phyloP scores from a whole-genome alignment of 352 stramenopile species.

The Phytophthora pisi region DNA sequence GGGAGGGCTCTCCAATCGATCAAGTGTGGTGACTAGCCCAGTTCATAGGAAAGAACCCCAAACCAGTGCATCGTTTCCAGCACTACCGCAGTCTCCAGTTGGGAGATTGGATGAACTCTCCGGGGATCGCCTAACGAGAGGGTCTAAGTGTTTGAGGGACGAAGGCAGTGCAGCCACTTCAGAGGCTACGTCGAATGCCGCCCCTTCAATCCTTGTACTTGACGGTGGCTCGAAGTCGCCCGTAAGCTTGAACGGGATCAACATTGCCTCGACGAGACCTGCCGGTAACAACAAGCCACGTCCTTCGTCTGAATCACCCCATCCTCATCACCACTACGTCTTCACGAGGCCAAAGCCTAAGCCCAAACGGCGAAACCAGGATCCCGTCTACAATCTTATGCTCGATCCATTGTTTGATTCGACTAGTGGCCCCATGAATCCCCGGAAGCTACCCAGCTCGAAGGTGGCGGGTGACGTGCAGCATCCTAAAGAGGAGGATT shows the following conservation, averaged over 20 bases:
- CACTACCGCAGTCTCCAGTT: constrained; percentile 21
- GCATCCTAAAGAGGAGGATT: constrained; percentile 5
- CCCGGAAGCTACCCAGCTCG: constrained; percentile 7
- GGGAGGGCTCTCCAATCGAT: neutral
- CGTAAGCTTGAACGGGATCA: constrained; percentile 31
- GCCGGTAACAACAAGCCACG: constrained; percentile 24
- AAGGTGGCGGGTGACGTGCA: constrained; percentile 9
- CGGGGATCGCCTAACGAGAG: neutral
- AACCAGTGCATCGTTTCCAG: constrained; percentile 21
- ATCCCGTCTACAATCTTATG: constrained; percentile 50
- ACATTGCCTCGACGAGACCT: constrained; percentile 45
- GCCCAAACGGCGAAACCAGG: constrained; percentile 26
- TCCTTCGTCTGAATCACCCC: constrained; percentile 11
- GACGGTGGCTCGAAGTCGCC: constrained; percentile 25
- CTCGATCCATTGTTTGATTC: constrained; percentile 73
- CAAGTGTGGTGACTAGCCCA: constrained; percentile 4
- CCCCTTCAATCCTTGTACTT: constrained; percentile 22
- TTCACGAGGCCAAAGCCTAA: constrained; percentile 56
- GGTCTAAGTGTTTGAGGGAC: neutral
- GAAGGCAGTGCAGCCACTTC: neutral
- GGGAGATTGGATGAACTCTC: constrained; percentile 4
- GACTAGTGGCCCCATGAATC: constrained; percentile 4
- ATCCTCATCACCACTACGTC: constrained; percentile 37
- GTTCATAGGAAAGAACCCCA: constrained; percentile 8
- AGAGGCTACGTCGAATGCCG: neutral